Evolutionary conservation across 345 rosid genomes (phyloP).

Genomic region (Eucalyptus leucophloia): DNA sequence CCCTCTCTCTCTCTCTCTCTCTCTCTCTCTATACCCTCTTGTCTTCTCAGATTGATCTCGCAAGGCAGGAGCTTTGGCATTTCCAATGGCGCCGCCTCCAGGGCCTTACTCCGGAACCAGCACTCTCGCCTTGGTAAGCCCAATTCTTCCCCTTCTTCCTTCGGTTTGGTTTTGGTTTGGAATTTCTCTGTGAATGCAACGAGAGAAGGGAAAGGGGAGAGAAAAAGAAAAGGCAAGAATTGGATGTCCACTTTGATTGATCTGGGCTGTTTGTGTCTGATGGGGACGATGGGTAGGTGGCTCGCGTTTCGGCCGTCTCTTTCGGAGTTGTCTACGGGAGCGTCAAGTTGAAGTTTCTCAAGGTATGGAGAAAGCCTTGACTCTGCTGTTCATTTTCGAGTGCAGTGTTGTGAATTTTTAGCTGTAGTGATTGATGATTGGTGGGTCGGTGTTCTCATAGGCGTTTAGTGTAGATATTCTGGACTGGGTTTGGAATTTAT

Average conservation of each 20-base stretch:
- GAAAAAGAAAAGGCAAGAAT: background rate
- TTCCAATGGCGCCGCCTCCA: constrained; percentile 60
- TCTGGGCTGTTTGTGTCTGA: background rate
- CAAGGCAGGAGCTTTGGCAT: background rate
- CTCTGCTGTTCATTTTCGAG: background rate
- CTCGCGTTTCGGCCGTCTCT: constrained; percentile 79
- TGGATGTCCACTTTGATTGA: background rate
- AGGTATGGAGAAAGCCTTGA: constrained; percentile 18
- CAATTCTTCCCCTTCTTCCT: background rate
- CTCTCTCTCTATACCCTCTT: background rate
- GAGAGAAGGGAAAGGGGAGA: background rate
- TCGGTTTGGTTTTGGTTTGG: background rate
- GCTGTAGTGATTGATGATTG: background rate
- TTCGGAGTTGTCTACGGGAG: constrained; percentile 67
- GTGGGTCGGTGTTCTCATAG: background rate
- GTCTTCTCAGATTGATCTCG: background rate
- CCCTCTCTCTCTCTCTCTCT: background rate
- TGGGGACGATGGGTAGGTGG: constrained; percentile 33
- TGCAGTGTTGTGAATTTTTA: background rate
- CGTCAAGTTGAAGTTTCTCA: constrained; percentile 73
- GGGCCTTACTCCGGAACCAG: constrained; percentile 86
- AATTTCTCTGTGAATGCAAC: background rate
- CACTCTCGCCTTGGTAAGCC: constrained; percentile 64
- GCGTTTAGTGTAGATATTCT: background rate
- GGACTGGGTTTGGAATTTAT: background rate